Conservation (phyloP, 164 flowering plant genomes). For the Stephania cephalantha region DNA sequence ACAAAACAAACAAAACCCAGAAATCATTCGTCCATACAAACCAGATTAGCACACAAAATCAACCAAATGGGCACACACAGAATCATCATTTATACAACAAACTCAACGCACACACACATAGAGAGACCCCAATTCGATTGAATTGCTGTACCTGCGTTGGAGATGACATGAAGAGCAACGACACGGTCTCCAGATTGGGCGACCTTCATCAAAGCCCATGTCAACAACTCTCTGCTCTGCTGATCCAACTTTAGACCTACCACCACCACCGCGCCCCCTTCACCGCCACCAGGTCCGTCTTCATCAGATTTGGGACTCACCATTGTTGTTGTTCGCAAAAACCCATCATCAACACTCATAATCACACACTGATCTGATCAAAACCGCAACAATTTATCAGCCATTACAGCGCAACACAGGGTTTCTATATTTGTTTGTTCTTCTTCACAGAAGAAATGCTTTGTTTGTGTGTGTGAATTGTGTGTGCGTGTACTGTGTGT, state of each 20-base stretch:
- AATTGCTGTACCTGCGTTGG: not conserved
- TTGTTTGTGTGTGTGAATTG: too few species aligned
- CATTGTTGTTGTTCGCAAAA: too few species aligned
- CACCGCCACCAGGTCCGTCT: not conserved
- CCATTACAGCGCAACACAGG: too few species aligned
- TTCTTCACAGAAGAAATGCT: not conserved
- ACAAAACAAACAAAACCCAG: not conserved
- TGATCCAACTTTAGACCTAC: conserved; percentile 81
- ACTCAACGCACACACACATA: too few species aligned
- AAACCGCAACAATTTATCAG: too few species aligned
- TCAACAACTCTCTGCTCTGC: conserved; percentile 72
- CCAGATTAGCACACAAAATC: not conserved
- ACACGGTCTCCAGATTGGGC: conserved; percentile 81
- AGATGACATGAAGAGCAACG: conserved; percentile 64
- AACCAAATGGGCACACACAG: not conserved
- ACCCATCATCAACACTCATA: too few species aligned
- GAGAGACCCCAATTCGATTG: too few species aligned
- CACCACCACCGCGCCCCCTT: conserved; percentile 41
- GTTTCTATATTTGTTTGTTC: not conserved
- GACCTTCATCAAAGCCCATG: conserved; percentile 91
- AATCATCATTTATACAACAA: not conserved
- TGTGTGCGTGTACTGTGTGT: too few species aligned
- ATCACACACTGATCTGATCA: too few species aligned
- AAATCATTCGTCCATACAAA: not conserved
- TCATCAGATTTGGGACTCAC: too few species aligned